Evolutionary conservation across 306 rosid species (phyloP).

Genomic region (Prunus padus): DNA sequence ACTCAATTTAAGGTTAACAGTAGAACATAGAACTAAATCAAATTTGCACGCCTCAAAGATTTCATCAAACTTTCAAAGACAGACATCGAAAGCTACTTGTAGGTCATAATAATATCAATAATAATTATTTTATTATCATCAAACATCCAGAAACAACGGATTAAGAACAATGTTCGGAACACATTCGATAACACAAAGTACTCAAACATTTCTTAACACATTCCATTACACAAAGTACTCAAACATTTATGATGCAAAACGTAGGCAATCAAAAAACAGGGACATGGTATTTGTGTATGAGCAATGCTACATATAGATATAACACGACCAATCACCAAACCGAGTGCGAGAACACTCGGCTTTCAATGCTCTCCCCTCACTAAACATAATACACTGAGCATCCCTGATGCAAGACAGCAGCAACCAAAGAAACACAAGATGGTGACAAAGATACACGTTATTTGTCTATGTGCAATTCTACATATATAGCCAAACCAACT

Average conservation of each 20-base stretch:
- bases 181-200: not conserved
- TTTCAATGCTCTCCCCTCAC: not conserved
- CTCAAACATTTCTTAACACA: too few species aligned
- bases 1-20: too few species aligned
- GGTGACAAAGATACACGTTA: not conserved
- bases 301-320: not conserved
- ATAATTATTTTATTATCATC: not conserved
- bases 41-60: not conserved
- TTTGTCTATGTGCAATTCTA: not conserved
- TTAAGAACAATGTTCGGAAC: not conserved
- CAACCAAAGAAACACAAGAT: not conserved
- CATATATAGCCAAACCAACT: not conserved
- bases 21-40: too few species aligned
- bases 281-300: not conserved
- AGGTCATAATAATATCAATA: not conserved
- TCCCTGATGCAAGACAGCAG: not conserved
- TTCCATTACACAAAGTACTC: not conserved
- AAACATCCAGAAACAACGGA: not conserved
- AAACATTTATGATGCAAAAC: not conserved
- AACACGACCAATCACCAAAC: not conserved
- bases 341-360: not conserved
- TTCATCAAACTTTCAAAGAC: not conserved
- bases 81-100: not conserved
- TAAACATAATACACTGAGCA: not conserved
- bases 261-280: not conserved